Conservation (phyloP, 768 basidiomycete species). For the Coprinopsis sp. region DNA sequence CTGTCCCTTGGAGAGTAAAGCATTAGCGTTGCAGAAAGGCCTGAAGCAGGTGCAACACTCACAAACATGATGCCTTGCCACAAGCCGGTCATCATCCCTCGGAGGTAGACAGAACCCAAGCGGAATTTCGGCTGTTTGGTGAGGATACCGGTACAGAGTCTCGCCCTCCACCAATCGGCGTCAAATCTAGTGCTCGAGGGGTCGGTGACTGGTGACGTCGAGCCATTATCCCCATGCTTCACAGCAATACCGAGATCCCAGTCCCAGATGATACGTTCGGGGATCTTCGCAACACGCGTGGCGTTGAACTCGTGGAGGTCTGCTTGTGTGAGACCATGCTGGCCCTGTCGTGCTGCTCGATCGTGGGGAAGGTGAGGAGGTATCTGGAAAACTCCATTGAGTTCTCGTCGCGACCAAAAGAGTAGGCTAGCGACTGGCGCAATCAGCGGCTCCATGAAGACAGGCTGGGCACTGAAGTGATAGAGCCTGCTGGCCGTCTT, state of each 20-base stretch:
- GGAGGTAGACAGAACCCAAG: constrained; percentile 38
- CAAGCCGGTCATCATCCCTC: constrained; percentile 48
- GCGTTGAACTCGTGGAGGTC: constrained; percentile 59
- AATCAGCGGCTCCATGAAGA: constrained; percentile 36
- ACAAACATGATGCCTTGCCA: constrained; percentile 66
- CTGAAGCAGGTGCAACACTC: constrained; percentile 23
- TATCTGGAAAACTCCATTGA: constrained; percentile 34
- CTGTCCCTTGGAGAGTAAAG: too few species aligned
- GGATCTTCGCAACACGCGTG: constrained; percentile 7
- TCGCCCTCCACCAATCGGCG: constrained; percentile 52
- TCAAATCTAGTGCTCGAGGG: constrained; percentile 45
- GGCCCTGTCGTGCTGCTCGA: constrained; percentile 22
- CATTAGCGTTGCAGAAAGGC: background rate
- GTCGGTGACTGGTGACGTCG: constrained; percentile 4
- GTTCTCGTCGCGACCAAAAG: constrained; percentile 56
- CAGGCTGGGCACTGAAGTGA: constrained; percentile 11
- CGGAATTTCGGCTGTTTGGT: constrained; percentile 19
- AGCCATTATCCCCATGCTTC: constrained; percentile 13
- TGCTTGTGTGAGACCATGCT: constrained; percentile 43
- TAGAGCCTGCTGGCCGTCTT: constrained; percentile 43
- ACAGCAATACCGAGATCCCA: constrained; percentile 11
- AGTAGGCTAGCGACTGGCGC: constrained; percentile 57
- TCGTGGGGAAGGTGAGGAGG: constrained; percentile 34
- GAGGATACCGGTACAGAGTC: constrained; percentile 37
- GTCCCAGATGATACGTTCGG: constrained; percentile 13